Evolutionary conservation across 768 basidiomycete species (phyloP), one percentile per base, ranked within the genome.

Genomic region (Crepidotus variabilis): DNA sequence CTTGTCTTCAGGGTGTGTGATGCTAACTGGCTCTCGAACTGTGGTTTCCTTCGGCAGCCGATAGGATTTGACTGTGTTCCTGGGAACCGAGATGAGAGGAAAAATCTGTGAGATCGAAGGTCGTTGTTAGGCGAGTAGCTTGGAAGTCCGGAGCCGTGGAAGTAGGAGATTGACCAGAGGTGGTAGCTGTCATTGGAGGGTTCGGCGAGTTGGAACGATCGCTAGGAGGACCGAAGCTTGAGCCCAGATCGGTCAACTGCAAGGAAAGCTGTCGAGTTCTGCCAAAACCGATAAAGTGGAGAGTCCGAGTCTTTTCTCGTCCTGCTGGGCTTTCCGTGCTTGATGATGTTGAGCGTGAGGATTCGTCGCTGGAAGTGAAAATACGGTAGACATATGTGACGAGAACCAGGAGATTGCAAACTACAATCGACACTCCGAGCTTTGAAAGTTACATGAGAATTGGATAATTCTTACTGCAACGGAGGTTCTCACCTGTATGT

Each of bases 371-470:
- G 9, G 35, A 36, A 8, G 35, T 36, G 35, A 36, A 36, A 8
- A 36, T 52, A 2, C 60, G 53, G 48, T 67, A 69, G n/a, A 67
- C 34, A 56, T 60, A 65, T 11, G 65, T 69, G 3, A 62, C 65
- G 9, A 66, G 55, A 43, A 67, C 66, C n/a, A 69, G 63, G 14
- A 69, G 56, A 47, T 69, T 67, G 54, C 62, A 66, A 4, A 63
- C 56, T 11, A 62, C 52, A 11, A 66, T 21, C 0, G 62, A 64
- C 28, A 63, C 23, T 9, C 56, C 57, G 34, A 60, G 47, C 60
- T 65, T 23, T 32, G 35, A 23, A 22, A 10, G 24, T 14, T 11
- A 54, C 49, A 22, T 2, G 16, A n/a, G n/a, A n/a, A n/a, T 36
- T 36, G 35, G 18, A 24, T 24, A 5, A 20, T 35, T n/a, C 16